Evolutionary conservation across 495 filamentous ascomycete species (phyloP), one percentile per base, ranked within the genome.

Genomic region (Penicillium pancosmium): DNA sequence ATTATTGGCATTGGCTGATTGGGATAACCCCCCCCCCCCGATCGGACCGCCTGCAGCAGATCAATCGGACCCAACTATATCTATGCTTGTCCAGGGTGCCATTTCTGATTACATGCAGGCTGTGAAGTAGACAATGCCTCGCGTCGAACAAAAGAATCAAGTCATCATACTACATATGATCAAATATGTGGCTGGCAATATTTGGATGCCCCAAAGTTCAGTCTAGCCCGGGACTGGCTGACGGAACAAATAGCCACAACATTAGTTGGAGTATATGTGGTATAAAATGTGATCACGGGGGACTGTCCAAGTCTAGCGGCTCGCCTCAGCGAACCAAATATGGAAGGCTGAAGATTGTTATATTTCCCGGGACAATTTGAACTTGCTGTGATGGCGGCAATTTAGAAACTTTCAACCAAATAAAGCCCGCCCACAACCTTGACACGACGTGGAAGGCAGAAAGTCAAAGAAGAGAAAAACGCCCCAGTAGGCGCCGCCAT

Each of bases 391-490:
- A 21, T 54, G 51, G 31, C 36, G 36, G 36, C 9, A n/a, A 19
- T 46, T 46, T 19, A 46, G 43, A 46, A 46, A 21, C 43, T 46
- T 19, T 21, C 15, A 46, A n/a, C 2, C 43, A 21, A 16, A 46
- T n/a, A 46, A 46, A 46, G 18, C 43, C n/a, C 54, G 21, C 47
- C 50, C 47, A 54, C 27, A 9, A 31, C 27, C 27, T 31, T 31
- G 27, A 31, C 27, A 31, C 53, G 50, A 54, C 53, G 41, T 46
- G 21, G 40, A 54, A 38, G 25, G 36, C 36, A 52, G 52, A 58
- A 53, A 52, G 43, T 36, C 27, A 31, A 49, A 23, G 13, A 43
- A 35, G 25, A 25, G 23, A 53, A 46, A 57, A 21, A 12, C 33
- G 36, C 15, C 36, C 12, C 15, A n/a, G 10, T 31, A 31, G 27